Percentiles rank a stretch among this genome's conserved stretches.
phyloP scores from a whole-genome alignment of 2,329 filamentous ascomycete species.

The Biscogniauxia mediterranea region DNA sequence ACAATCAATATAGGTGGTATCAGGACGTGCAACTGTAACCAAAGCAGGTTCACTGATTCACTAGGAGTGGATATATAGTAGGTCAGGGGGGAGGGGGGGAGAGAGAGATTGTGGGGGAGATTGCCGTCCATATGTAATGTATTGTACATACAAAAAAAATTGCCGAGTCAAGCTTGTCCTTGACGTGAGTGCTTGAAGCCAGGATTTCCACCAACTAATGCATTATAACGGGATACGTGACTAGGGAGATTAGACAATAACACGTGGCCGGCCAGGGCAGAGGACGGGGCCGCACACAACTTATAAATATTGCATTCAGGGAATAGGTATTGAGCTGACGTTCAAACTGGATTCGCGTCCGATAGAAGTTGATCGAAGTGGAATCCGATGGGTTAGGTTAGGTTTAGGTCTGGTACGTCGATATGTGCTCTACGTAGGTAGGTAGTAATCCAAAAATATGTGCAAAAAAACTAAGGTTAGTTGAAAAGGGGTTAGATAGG shows the following conservation, averaged over 20 bases:
- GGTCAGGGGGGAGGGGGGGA: not conserved
- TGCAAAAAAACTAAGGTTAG: no score
- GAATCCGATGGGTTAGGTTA: not conserved
- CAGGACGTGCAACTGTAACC: not conserved
- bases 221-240: slow-evolving; percentile 1
- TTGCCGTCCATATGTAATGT: not conserved
- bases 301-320: not conserved
- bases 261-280: slow-evolving; percentile 14
- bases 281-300: not conserved
- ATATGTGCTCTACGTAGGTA: not conserved
- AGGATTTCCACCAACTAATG: not conserved
- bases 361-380: not conserved
- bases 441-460: no score
- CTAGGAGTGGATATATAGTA: not conserved
- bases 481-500: no score
- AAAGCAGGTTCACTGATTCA: not conserved
- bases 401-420: no score
- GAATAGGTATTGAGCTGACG: not conserved
- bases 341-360: not conserved
- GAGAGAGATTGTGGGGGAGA: not conserved
- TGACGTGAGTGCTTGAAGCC: not conserved
- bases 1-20: not conserved
- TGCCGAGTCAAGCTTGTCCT: not conserved
- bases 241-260: slow-evolving; percentile 22
- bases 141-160: not conserved